Base-by-base conservation (phyloP, 257 asterid genomes). In the Cordia subcordata region DNA sequence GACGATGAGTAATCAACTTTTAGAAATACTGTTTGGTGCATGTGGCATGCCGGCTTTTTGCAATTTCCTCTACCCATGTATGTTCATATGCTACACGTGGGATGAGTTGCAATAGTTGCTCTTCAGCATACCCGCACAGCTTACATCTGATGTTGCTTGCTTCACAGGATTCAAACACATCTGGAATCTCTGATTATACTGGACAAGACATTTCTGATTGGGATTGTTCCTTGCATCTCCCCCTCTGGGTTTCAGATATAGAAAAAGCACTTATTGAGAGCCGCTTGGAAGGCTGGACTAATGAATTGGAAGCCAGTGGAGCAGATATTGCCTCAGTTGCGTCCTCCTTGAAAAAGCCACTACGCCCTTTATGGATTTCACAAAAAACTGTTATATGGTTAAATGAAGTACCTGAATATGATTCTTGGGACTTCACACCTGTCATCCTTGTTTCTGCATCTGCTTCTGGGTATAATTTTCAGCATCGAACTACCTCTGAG, bases 381-480 rank as follows among this genome's bases (percentile, higher is more conserved):
- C 99, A 79, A 57, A 92, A 77, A 73, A 88, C 96, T 68, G 89
- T 92, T 27, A 92, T 88, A 58, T 92, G 99, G 99, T 76, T 92
- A 62, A 92, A 92, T 64, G 99, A 88, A 78, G 97, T 92, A 10
- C 99, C 99, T 3, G 96, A 86, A 1, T 75, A 72, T 58, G 93
- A 89, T 86, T 84, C 97, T 5, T 92, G 99, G 99, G 91, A 86
- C 55, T 92, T 92, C 64, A 92, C 96, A 10, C 97, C 99, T 5
- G 52, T 92, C 63, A 82, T 92, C 40, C 93, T 92, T 55, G 78
- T 92, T 56, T 77, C 94, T 12, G 77, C 94, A 16, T 92, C 98
- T 63, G 76, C 88, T 55, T 50, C 80, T 17, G 72, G 68, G 68
- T 74, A 78, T 59, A 49, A 18, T 65, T 77, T 71, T 57, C 95